Base-by-base conservation (phyloP, 106 monocot genomes). In the Dendrobium chrysotoxum region DNA sequence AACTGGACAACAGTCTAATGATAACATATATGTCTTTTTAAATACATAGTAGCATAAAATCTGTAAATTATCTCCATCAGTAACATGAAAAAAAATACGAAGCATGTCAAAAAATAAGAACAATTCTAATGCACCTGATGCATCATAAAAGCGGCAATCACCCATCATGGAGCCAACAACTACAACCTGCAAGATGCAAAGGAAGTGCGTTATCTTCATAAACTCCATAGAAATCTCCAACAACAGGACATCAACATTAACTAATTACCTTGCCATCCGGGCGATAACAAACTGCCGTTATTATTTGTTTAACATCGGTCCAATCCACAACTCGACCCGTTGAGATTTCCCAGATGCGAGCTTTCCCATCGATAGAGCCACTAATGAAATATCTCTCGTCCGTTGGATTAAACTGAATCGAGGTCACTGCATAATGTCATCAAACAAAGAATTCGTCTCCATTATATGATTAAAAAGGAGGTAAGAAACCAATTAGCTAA, bases 351-450 rank as follows among this genome's bases (percentile, higher is more conserved):
- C 90, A 93, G 40, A 88, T 84, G 55, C 90, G 88, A 54, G 87
- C 39, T 86, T 88, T 93, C 26, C 90, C 93, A 82, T 93, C 93
- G 47, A 93, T 93, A 1, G 88, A 93, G 30, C 93, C 90, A 83
- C 90, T 93, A 21, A 90, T 71, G 76, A 93, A 93, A 71, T 85
- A 85, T 67, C 85, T 80, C 77, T 88, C 93, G 65, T 90, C 55
- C 4, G 77, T 20, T 25, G 90, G 93, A 80, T 93, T 88, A 72
- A 90, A 93, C 77, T 93, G 93, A 83, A 90, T 77, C 50, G 86
- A 86, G 16, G 90, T 93, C 81, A 93, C 93, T 93, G 90, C 79
- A 88, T 18, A 26, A 53, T 28, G 40, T 18, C 61, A 75, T 16
- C 26, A 41, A 58, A 53, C 28, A 40, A 65, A 50, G 4, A 77